A percentile compares a stretch with the other conserved stretches of the same genome.
These are phyloP conservation scores for Penicillium oxalicum DNA, from an alignment of 2,329 filamentous ascomycete species.

Conservation along the genomic window DNA sequence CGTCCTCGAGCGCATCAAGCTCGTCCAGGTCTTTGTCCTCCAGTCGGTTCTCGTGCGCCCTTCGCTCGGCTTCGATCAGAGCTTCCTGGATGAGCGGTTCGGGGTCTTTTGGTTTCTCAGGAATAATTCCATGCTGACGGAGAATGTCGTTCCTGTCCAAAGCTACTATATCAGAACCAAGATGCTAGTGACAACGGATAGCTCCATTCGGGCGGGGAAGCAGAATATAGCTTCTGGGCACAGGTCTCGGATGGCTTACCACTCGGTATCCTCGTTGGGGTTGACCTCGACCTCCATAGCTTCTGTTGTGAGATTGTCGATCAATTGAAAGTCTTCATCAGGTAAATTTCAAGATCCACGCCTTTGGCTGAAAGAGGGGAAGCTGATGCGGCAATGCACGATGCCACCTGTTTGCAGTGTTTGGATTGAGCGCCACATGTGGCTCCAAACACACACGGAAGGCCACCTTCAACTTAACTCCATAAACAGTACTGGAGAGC, in stretches of 20 bases:
- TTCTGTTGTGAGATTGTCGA: slow-evolving; percentile 1
- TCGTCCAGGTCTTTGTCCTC: slow-evolving; percentile 95
- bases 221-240: slow-evolving; percentile 5
- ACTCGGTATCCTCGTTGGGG: slow-evolving; percentile 97
- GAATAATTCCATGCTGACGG: slow-evolving; percentile 91
- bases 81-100: slow-evolving; percentile 96
- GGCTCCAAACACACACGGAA: slow-evolving; percentile 32
- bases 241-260: slow-evolving; percentile 48
- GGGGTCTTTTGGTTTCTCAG: slow-evolving; percentile 93
- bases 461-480: slow-evolving; percentile 34
- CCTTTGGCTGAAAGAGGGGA: slow-evolving; percentile 1
- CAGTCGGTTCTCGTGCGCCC: slow-evolving; percentile 85
- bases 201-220: slow-evolving; percentile 9
- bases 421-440: slow-evolving; percentile 24
- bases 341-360: background rate
- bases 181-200: slow-evolving; percentile 5
- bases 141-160: slow-evolving; percentile 87
- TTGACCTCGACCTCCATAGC: slow-evolving; percentile 74
- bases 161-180: slow-evolving; percentile 9
- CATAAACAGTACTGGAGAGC: slow-evolving; percentile 21
- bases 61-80: slow-evolving; percentile 69
- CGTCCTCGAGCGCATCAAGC: slow-evolving; percentile 85
- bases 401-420: slow-evolving; percentile 38
- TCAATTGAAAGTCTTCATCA: background rate
- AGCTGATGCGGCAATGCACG: slow-evolving; percentile 12